Conservation (phyloP, 805 yeast genomes). For the Lachancea sp. region DNA sequence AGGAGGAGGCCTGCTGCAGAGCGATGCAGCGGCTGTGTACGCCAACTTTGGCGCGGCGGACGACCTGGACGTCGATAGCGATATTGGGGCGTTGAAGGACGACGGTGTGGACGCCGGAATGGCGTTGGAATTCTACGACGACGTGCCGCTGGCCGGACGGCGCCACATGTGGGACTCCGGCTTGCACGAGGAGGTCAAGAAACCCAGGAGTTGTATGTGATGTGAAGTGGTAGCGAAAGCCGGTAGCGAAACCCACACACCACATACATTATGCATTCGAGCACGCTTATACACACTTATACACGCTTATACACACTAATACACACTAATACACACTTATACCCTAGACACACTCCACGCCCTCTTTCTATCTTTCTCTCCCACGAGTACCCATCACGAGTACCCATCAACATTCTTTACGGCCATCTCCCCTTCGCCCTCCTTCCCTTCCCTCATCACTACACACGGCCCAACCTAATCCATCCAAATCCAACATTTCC, state of each 20-base stretch:
- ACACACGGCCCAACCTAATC: not conserved
- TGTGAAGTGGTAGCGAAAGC: not conserved
- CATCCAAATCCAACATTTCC: conserved; percentile 8
- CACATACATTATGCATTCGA: no score
- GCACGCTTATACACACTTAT: no score
- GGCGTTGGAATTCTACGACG: conserved; percentile 20
- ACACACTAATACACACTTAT: no score
- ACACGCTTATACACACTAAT: no score
- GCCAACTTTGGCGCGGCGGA: conserved; percentile 25
- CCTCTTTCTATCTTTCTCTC: no score
- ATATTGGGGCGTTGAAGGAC: conserved; percentile 8
- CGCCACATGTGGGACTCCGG: conserved; percentile 8
- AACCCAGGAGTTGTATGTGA: conserved; percentile 1
- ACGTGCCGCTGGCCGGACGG: conserved; percentile 10
- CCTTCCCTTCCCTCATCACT: no score
- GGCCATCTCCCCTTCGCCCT: no score
- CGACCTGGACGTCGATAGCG: conserved; percentile 23
- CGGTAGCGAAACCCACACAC: no score
- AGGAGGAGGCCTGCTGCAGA: conserved; percentile 3
- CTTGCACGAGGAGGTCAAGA: not conserved
- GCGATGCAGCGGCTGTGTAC: conserved; percentile 3
- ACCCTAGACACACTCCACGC: no score
- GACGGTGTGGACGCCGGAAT: conserved; percentile 22
- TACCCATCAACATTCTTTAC: no score
- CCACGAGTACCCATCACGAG: no score